Base-by-base conservation (phyloP, 768 basidiomycete genomes). In the Cystofilobasidium capitatum region DNA sequence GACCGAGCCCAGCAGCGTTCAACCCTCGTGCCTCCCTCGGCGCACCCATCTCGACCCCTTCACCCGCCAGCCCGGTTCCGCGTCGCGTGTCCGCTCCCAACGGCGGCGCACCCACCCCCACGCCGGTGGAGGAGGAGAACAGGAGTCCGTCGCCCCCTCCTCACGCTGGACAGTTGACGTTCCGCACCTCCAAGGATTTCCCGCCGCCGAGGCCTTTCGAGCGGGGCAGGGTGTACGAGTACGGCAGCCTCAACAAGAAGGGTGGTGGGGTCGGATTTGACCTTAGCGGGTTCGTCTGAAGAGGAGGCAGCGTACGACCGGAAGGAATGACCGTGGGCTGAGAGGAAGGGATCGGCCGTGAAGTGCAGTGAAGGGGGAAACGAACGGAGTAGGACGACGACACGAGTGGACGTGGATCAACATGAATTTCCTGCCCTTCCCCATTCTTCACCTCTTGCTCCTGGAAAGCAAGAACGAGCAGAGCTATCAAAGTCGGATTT, bases 171-270 rank as follows among this genome's bases (percentile, higher is more conserved):
- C 75, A 81, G 29, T 86, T 88, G 73, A 85, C 81, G 20, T 91
- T 89, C 74, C 88, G 88, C 9, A 82, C 85, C n/a, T 70, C 71
- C n/a, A 78, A 80, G 17, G 88, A 85, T 60, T 89, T 91, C 74
- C 89, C 89, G 0, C 84, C 85, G 17, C 89, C 89, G 5, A 83
- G 88, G 45, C 79, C 80, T 33, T 91, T 89, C 75, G 74, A 75
- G 40, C 73, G 76, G 7, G 66, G 66, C 24, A 78, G 74, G 37
- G 71, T 75, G 35, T 86, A 81, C 73, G 79, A 79, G 47, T 92
- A 92, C 74, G 78, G 76, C 16, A 85, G 84, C 73, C 86, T 87
- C 36, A 83, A 85, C 62, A 78, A 80, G 72, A 81, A 80, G 65
- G 89, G 89, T 16, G 62, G 47, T 10, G 68, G 68, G 22, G 14